Evolutionary conservation across 257 asterid species (phyloP).

Genomic region (Parsonsia alboflavescens): DNA sequence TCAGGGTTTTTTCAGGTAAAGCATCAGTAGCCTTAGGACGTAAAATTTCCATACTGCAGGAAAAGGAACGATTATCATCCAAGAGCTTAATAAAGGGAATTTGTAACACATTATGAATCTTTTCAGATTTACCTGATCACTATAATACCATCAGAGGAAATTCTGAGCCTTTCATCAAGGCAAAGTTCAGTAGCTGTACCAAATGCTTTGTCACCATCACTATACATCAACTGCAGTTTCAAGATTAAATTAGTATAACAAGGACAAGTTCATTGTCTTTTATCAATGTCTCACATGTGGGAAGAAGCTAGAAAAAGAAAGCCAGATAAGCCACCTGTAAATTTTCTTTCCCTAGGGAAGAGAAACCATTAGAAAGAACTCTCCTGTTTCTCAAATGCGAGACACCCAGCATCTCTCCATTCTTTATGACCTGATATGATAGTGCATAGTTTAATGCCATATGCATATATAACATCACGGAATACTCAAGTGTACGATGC

Average conservation of each 20-base stretch:
- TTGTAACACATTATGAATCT: constrained; percentile 7
- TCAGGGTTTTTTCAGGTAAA: constrained; percentile 47
- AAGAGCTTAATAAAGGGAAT: constrained; percentile 20
- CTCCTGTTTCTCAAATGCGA: constrained; percentile 91
- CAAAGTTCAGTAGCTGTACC: constrained; percentile 88
- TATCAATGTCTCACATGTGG: not conserved
- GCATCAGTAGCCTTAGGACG: constrained; percentile 63
- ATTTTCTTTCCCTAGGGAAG: constrained; percentile 85
- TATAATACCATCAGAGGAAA: constrained; percentile 93
- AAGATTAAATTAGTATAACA: constrained; percentile 25
- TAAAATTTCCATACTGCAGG: constrained; percentile 83
- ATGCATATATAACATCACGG: not conserved
- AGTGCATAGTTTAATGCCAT: not conserved
- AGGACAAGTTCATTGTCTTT: not conserved
- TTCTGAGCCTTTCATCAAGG: constrained; percentile 82
- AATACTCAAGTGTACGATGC: not conserved
- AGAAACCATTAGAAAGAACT: constrained; percentile 87
- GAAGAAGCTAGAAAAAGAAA: constrained; percentile 10
- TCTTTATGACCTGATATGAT: constrained; percentile 75
- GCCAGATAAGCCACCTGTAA: constrained; percentile 56
- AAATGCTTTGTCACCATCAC: constrained; percentile 99
- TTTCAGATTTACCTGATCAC: constrained; percentile 59
- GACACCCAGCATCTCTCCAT: constrained; percentile 98
- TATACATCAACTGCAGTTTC: constrained; percentile 79
- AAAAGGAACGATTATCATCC: constrained; percentile 15